Conservation (phyloP, 768 basidiomycete genomes). For the Leccinum variicolor region DNA sequence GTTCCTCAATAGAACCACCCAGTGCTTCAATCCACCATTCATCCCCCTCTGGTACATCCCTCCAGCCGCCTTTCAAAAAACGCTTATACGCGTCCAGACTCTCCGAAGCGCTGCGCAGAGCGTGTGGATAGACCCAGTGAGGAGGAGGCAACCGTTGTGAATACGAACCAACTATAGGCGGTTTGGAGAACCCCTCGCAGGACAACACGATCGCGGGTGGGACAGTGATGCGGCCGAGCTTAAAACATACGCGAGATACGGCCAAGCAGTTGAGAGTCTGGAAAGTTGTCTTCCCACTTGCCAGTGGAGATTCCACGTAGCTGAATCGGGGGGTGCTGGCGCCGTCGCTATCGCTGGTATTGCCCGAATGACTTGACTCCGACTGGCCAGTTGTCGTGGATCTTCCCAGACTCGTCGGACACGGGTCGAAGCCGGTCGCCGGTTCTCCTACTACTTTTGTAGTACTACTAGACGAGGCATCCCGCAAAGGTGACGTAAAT, state of each 20-base stretch:
- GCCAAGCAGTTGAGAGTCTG: conserved; percentile 45
- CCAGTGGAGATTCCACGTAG: not conserved
- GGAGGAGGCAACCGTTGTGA: conserved; percentile 10
- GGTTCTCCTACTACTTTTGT: not conserved
- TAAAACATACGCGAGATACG: conserved; percentile 63
- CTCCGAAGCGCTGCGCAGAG: conserved; percentile 5
- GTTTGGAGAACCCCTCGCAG: conserved; percentile 46
- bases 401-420: too few species aligned
- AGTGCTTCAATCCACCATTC: conserved; percentile 68
- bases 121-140: conserved; percentile 9
- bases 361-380: not conserved
- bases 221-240: conserved; percentile 66
- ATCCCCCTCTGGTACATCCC: conserved; percentile 48
- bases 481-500: conserved; percentile 1
- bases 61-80: conserved; percentile 60
- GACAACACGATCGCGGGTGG: conserved; percentile 62
- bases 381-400: not conserved
- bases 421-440: too few species aligned
- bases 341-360: not conserved
- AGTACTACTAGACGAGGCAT: not conserved
- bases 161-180: conserved; percentile 10
- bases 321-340: not conserved
- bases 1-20: conserved; percentile 39
- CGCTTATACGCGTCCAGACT: conserved; percentile 34
- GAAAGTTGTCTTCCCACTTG: conserved; percentile 43